A percentile compares a stretch with the other conserved stretches of the same genome.
Evolutionary conservation across 179 eudicot genomes (phyloP).

Genomic region (Drosera spatulata): DNA sequence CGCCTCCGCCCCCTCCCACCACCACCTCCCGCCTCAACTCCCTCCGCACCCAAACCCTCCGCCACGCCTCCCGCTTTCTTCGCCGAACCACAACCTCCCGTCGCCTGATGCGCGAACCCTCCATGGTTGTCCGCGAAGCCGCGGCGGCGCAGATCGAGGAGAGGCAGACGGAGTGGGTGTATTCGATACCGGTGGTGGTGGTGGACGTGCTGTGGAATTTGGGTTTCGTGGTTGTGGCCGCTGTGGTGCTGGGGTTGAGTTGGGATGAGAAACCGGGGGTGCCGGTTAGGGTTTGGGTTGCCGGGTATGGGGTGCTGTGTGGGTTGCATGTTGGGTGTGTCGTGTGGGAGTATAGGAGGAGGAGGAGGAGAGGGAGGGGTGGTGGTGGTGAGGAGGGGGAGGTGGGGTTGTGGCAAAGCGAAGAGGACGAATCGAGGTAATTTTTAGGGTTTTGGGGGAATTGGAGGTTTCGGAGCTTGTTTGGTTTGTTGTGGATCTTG

Average conservation of each 20-base stretch:
- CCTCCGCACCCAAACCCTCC: conserved; percentile 32
- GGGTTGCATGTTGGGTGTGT: conserved; percentile 43
- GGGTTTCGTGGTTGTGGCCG: conserved; percentile 30
- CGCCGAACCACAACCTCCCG: conserved; percentile 34
- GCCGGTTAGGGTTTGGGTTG: conserved; percentile 44
- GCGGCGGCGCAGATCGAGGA: conserved; percentile 61
- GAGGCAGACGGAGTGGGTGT: conserved; percentile 56
- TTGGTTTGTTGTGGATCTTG: too few species aligned
- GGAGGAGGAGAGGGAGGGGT: conserved; percentile 6
- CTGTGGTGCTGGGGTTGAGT: conserved; percentile 23
- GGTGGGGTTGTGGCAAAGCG: conserved; percentile 1
- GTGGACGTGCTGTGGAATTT: conserved; percentile 52
- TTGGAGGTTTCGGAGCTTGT: too few species aligned
- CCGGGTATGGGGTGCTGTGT: conserved; percentile 49
- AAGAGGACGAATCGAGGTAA: conserved; percentile 11
- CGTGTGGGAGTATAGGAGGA: conserved; percentile 31
- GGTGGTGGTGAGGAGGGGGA: conserved; percentile 6
- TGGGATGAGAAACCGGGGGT: conserved; percentile 12
- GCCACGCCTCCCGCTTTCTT: conserved; percentile 44
- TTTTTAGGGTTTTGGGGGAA: too few species aligned
- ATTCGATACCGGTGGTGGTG: conserved; percentile 44
- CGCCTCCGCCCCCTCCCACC: not conserved
- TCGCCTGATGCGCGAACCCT: conserved; percentile 39
- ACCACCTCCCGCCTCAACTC: conserved; percentile 7
- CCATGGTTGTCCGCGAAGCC: conserved; percentile 51